Conservation (phyloP, 306 rosid genomes). For the Styphnolobium japonicum region DNA sequence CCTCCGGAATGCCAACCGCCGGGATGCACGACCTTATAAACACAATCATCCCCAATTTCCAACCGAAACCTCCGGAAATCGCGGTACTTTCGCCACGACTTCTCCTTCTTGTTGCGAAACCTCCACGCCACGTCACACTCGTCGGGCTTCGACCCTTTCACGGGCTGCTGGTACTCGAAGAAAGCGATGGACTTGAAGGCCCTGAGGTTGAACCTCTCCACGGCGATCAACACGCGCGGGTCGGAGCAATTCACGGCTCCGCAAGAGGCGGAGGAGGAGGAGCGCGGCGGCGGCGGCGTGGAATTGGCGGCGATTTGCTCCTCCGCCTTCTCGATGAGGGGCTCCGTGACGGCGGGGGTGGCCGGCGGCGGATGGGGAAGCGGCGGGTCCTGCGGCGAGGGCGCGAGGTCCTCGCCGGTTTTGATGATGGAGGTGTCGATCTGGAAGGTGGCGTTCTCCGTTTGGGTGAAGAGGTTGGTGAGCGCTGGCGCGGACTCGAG, state of each 20-base stretch:
- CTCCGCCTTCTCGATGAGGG: constrained; percentile 54
- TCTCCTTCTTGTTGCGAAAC: constrained; percentile 86
- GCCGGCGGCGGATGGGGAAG: constrained; percentile 40
- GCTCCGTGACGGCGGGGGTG: constrained; percentile 49
- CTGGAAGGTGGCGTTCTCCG: constrained; percentile 81
- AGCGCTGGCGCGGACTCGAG: constrained; percentile 88
- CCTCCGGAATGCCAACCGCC: constrained; percentile 86
- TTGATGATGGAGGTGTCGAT: constrained; percentile 68
- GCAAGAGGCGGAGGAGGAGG: background rate
- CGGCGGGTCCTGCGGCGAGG: constrained; percentile 21
- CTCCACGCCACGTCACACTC: constrained; percentile 93
- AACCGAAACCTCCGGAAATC: no score
- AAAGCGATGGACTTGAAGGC: constrained; percentile 73
- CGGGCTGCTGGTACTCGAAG: constrained; percentile 70
- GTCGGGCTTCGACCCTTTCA: constrained; percentile 63
- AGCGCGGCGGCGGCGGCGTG: constrained; percentile 5
- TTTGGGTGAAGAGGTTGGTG: constrained; percentile 72
- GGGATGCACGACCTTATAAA: constrained; percentile 69
- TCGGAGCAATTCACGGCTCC: constrained; percentile 70
- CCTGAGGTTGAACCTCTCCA: constrained; percentile 72
- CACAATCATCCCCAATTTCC: constrained; percentile 73
- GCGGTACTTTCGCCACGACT: constrained; percentile 93
- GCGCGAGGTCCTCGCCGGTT: constrained; percentile 81
- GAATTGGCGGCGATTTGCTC: constrained; percentile 32
- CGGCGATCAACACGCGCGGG: constrained; percentile 60